phyloP scores from a whole-genome alignment of 768 basidiomycete genomes.

The Leccinum aurantiacum region DNA sequence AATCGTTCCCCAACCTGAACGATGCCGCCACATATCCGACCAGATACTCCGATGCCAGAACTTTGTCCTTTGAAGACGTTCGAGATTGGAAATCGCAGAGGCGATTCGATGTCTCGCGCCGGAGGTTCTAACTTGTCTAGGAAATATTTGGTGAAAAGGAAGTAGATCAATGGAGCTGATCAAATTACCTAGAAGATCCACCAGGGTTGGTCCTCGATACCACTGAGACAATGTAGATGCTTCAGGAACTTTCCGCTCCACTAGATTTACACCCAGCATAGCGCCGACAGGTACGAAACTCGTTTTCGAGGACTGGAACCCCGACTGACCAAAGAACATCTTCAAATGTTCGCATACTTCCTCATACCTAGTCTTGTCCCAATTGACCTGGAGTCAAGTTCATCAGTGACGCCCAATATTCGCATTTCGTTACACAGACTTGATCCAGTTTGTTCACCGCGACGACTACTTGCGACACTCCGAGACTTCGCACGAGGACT shows the following conservation, averaged over 20 bases:
- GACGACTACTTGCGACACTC: constrained; percentile 87
- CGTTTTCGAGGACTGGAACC: constrained; percentile 77
- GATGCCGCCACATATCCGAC: constrained; percentile 82
- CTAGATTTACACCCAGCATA: constrained; percentile 85
- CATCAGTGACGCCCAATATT: background rate
- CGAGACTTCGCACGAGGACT: constrained; percentile 86
- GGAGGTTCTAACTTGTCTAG: constrained; percentile 84
- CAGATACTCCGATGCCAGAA: constrained; percentile 75
- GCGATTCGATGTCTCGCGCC: constrained; percentile 66
- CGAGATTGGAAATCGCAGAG: constrained; percentile 85
- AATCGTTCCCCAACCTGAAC: constrained; percentile 90
- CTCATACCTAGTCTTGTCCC: constrained; percentile 81
- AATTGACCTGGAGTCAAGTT: constrained; percentile 64
- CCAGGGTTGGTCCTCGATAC: constrained; percentile 86
- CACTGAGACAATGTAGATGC: constrained; percentile 56
- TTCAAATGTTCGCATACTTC: constrained; percentile 74
- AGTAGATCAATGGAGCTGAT: background rate
- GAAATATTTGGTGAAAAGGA: constrained; percentile 1
- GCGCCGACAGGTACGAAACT: constrained; percentile 88
- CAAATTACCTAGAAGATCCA: constrained; percentile 74
- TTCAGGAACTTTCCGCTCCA: constrained; percentile 47
- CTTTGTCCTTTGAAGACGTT: constrained; percentile 93
- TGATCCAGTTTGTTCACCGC: constrained; percentile 96
- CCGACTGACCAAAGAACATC: constrained; percentile 84
- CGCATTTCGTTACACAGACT: constrained; percentile 30